Conservation (phyloP, 106 monocot genomes). For the Dendrobium huoshanense region DNA sequence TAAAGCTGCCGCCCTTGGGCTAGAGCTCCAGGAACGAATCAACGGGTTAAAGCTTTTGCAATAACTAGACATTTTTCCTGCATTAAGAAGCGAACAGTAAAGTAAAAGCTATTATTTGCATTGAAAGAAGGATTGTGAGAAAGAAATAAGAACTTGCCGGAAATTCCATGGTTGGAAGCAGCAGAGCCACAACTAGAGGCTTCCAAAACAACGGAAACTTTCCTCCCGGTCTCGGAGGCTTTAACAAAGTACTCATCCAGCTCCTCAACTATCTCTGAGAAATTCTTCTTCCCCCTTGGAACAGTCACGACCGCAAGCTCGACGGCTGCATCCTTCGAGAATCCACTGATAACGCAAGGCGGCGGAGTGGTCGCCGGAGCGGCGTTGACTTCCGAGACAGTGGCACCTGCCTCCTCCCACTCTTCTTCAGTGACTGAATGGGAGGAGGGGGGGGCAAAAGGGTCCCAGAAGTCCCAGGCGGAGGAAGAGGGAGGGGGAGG, state of each 20-base stretch:
- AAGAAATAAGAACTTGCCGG: slow-evolving; percentile 18
- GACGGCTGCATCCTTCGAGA: slow-evolving; percentile 32
- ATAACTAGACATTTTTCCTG: slow-evolving; percentile 66
- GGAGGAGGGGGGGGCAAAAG: slow-evolving; percentile 29
- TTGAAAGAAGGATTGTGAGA: not conserved
- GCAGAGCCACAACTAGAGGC: slow-evolving; percentile 30
- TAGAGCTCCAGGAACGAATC: slow-evolving; percentile 41
- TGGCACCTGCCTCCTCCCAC: slow-evolving; percentile 51
- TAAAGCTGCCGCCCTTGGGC: slow-evolving; percentile 22
- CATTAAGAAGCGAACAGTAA: not conserved
- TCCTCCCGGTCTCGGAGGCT: slow-evolving; percentile 60
- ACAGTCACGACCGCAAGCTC: slow-evolving; percentile 71
- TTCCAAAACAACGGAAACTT: slow-evolving; percentile 53
- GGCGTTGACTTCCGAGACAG: slow-evolving; percentile 13
- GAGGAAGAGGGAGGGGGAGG: slow-evolving; percentile 44
- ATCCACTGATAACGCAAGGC: slow-evolving; percentile 27
- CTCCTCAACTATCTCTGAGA: slow-evolving; percentile 70
- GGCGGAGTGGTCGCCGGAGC: slow-evolving; percentile 28
- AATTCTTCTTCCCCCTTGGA: slow-evolving; percentile 51
- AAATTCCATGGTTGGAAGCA: slow-evolving; percentile 22
- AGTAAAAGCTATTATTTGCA: not conserved
- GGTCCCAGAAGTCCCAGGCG: slow-evolving; percentile 94
- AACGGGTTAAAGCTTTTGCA: slow-evolving; percentile 59
- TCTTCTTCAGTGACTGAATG: slow-evolving; percentile 45
- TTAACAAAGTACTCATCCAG: slow-evolving; percentile 90